Conservation (phyloP, 75 land plant genomes). For the Selaginella tamariscina region DNA sequence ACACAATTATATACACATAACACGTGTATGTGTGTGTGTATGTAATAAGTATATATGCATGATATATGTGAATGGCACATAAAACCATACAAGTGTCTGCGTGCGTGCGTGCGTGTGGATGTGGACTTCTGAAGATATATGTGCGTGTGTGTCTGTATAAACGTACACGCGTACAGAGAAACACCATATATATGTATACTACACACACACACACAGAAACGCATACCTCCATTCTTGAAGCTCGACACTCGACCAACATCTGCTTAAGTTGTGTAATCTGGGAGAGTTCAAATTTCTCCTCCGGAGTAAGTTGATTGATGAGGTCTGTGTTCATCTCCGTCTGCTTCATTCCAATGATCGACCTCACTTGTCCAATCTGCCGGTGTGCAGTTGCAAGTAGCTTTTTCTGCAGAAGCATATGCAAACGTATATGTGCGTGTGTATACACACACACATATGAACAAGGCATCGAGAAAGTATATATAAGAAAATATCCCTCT, state of each 20-base stretch:
- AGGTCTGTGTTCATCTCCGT: constrained; percentile 96
- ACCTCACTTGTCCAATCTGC: constrained; percentile 66
- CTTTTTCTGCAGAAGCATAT: constrained; percentile 48
- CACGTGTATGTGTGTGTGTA: background rate
- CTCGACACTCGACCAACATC: constrained; percentile 45
- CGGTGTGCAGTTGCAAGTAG: constrained; percentile 53
- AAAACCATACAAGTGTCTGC: no score
- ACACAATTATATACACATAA: no score
- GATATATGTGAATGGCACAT: background rate
- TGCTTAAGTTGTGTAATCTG: constrained; percentile 54
- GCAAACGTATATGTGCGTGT: no score
- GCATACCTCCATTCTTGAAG: constrained; percentile 61
- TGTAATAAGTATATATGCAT: background rate
- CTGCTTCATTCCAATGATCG: constrained; percentile 48
- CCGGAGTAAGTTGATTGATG: constrained; percentile 78
- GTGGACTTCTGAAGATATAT: no score
- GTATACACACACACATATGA: no score
- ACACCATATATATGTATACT: no score
- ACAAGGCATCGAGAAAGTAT: no score
- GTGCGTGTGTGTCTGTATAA: no score
- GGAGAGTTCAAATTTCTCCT: constrained; percentile 63
- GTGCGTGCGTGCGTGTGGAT: no score
- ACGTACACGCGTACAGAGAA: no score
- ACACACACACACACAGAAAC: background rate
- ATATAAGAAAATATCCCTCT: no score